These are phyloP conservation scores for Haplosporangium sp. DNA, from an alignment of 371 early-diverging fungal genomes.

Conservation along the genomic window DNA sequence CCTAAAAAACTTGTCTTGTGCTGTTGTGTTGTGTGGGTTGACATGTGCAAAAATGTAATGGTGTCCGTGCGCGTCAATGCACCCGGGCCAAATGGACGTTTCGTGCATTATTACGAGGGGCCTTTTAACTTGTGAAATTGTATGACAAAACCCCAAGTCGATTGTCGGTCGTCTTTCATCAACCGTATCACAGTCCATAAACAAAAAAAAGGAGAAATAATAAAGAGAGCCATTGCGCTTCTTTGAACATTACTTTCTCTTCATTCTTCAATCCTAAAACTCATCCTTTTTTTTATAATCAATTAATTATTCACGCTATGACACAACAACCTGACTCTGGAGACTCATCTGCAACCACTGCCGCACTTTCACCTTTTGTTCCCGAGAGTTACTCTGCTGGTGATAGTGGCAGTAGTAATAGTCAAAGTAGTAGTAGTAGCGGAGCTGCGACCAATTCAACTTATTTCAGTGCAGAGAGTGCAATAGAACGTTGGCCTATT, in stretches of 20 bases:
- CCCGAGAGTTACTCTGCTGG: constrained; percentile 10
- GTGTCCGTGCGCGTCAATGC: constrained; percentile 3
- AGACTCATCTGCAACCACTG: constrained; percentile 14
- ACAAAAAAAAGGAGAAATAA: too few relatives aligned
- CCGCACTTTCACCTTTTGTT: constrained; percentile 5
- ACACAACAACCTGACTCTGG: constrained; percentile 37
- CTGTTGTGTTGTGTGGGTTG: background rate
- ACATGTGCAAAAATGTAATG: background rate
- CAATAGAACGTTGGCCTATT: constrained; percentile 25
- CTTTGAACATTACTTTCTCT: background rate
- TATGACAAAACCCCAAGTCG: background rate
- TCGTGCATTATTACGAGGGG: background rate
- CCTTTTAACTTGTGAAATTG: background rate
- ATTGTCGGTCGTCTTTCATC: background rate
- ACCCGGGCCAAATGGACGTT: constrained; percentile 3
- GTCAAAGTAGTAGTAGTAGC: background rate
- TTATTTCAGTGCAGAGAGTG: background rate
- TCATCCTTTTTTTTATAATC: background rate
- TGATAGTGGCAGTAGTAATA: too few relatives aligned
- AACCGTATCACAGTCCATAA: background rate
- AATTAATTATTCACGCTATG: constrained; percentile 8
- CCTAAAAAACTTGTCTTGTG: background rate
- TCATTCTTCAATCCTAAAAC: constrained; percentile 1
- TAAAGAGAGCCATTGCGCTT: background rate
- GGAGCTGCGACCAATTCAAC: constrained; percentile 5